Base-by-base conservation (phyloP, 805 yeast species). In the Ogataea sp. region DNA sequence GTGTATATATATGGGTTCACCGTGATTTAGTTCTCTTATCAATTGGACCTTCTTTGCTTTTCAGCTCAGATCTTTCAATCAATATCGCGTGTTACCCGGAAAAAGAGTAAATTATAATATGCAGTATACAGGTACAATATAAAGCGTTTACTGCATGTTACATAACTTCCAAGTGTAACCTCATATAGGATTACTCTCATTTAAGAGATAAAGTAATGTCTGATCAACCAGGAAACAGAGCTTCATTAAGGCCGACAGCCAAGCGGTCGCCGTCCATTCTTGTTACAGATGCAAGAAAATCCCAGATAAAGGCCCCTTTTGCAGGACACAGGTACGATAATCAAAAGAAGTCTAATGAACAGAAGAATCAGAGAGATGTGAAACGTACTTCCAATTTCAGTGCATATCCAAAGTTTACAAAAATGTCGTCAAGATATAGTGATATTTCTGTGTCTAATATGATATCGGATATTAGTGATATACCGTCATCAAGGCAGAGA, bases 201-300 rank as follows among this genome's bases (percentile, higher is more conserved):
- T n/a, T n/a, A n/a, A n/a, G 10, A 23, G 10, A 23, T 23, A 7
- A 23, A 26, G 29, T 15, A 15, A 29, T 29, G 32, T 29, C 16
- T 6, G 20, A 24, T 10, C 15, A 20, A 3, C 6, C 25, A 11
- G 26, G n/a, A 8, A 20, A 20, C 5, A 11, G 14, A 21, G 26
- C 15, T 24, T 32, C 34, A 13, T 20, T 8, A 4, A 8, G 37
- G 20, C 37, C 37, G 3, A 79, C 84, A 6, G 86, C 95, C 13
- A 85, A 84, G 51, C 64, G 97, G 50, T 85, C 96, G 24, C 97
- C 97, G 10, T 85, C 96, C 2, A 89, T 89, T 53, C 69, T 89
- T 41, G 97, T 89, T 29, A 90, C 97, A 0, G 97, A 89, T 62
- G 77, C 85, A 2, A 68, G 97, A 43, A 71, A 77, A 39, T 65